Evolutionary conservation across 176 grass and related monocot genomes (phyloP), one percentile per base, ranked within the genome.

Genomic region (Bonia amplexicaulis): DNA sequence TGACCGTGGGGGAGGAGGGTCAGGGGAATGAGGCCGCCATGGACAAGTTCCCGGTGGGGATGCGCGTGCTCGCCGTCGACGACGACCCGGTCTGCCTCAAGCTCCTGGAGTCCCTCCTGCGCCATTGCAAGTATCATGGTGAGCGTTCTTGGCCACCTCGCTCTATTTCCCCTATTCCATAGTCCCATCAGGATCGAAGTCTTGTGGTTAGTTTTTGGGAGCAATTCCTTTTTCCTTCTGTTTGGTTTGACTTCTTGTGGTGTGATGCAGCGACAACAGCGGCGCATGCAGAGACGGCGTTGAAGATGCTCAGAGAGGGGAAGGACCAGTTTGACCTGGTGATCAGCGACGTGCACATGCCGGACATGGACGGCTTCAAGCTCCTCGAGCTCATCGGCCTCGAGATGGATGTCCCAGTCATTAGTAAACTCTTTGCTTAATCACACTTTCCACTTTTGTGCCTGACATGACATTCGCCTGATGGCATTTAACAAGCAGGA

Each of bases 371-470:
- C 11, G 94, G 92, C n/a, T 91, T 97, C 85, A 70, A 83, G 82
- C 90, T 97, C 48, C 85, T 94, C 7, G 80, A 97, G 67, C 51
- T 71, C 40, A 76, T 90, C 11, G 58, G 90, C 25, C 92, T 89
- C 12, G 90, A 94, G 87, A 87, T 94, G 85, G 92, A 92, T 63
- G 80, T 97, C 65, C 94, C 94, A 1, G 90, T 97, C 71, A 90
- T 94, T 20, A 92, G 94, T 94, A 87, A 87, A 82, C 27, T 39
- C 41, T 27, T 76, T 71, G 13, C 27, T 69, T 8, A 73, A 35
- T 23, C 40, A 6, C 25, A 22, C 22, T 26, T 78, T 3, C 44
- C 48, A 45, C 80, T 73, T 82, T 39, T 31, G 7, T 59, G 7
- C 40, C 17, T 74, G 42, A 10, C 26, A 25, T 74, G 42, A 0